Conservation (phyloP, 2,329 filamentous ascomycete species). For the Dothidotthia symphoricarpi region DNA sequence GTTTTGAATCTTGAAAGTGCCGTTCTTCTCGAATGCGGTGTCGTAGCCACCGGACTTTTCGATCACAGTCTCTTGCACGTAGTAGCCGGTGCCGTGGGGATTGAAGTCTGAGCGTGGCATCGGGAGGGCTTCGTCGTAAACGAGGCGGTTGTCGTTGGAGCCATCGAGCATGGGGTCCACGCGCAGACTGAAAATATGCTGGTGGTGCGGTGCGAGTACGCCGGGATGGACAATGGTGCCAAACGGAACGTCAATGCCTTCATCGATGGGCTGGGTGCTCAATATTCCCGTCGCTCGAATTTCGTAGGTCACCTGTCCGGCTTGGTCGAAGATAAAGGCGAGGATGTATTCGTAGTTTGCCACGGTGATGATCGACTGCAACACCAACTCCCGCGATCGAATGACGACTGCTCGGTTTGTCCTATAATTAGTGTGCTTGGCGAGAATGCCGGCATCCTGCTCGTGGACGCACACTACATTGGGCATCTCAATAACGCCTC, state of each 20-base stretch:
- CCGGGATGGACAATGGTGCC: slow-evolving; percentile 69
- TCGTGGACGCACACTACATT: slow-evolving; percentile 70
- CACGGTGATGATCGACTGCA: slow-evolving; percentile 70
- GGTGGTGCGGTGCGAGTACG: slow-evolving; percentile 68
- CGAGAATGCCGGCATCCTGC: slow-evolving; percentile 66
- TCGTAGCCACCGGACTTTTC: slow-evolving; percentile 53
- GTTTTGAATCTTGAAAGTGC: slow-evolving; percentile 53
- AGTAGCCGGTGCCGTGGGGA: slow-evolving; percentile 55
- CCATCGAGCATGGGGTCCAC: slow-evolving; percentile 51
- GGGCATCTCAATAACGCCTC: slow-evolving; percentile 58
- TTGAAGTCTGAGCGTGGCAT: slow-evolving; percentile 59
- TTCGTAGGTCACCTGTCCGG: slow-evolving; percentile 65
- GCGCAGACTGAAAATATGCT: slow-evolving; percentile 67
- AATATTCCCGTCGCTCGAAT: slow-evolving; percentile 68
- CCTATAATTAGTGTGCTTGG: slow-evolving; percentile 72
- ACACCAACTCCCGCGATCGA: slow-evolving; percentile 63
- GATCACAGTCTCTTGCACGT: slow-evolving; percentile 48
- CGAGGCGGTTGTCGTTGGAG: slow-evolving; percentile 43
- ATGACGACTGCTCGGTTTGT: slow-evolving; percentile 63
- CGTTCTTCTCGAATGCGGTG: slow-evolving; percentile 46
- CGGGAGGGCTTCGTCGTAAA: slow-evolving; percentile 56
- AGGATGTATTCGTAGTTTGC: slow-evolving; percentile 74
- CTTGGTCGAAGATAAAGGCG: slow-evolving; percentile 70
- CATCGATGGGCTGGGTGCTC: slow-evolving; percentile 65
- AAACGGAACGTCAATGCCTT: slow-evolving; percentile 62